Evolutionary conservation across 23 red algal genomes (phyloP).

Genomic region (Gracilaria caudata): DNA sequence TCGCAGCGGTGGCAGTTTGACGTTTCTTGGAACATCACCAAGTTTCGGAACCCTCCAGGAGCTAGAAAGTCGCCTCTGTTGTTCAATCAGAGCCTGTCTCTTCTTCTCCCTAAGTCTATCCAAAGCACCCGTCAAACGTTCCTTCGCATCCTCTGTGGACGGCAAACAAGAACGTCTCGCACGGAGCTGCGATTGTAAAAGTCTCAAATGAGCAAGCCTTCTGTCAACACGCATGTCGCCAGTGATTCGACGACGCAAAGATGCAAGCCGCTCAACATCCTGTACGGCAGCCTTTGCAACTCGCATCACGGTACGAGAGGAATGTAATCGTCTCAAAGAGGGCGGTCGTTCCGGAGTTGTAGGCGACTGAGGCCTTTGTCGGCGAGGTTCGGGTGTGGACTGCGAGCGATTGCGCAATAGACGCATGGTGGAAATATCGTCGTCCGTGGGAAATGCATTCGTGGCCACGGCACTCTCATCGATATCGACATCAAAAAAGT

Average conservation of each 20-base stretch:
- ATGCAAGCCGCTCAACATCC: conserved; percentile 11
- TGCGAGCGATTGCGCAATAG: not conserved
- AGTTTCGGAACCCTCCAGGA: conserved; percentile 5
- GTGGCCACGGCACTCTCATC: not conserved
- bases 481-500: conserved; percentile 43
- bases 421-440: conserved; percentile 32
- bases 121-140: conserved; percentile 21
- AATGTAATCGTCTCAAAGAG: not conserved
- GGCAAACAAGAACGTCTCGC: conserved; percentile 7
- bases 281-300: conserved; percentile 15
- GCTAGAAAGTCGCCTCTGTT: conserved; percentile 10
- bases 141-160: conserved; percentile 4
- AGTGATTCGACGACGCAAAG: conserved; percentile 14
- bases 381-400: not conserved
- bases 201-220: conserved; percentile 18
- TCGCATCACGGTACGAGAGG: conserved; percentile 1
- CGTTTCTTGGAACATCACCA: conserved; percentile 39
- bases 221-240: conserved; percentile 16
- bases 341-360: not conserved
- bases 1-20: conserved; percentile 18
- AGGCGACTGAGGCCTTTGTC: not conserved
- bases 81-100: conserved; percentile 35
- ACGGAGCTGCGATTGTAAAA: conserved; percentile 27
- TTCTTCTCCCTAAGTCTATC: not conserved
- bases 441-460: not conserved